Base-by-base conservation (phyloP, 1,284 basidiomycete species). In the Irpex sp. region DNA sequence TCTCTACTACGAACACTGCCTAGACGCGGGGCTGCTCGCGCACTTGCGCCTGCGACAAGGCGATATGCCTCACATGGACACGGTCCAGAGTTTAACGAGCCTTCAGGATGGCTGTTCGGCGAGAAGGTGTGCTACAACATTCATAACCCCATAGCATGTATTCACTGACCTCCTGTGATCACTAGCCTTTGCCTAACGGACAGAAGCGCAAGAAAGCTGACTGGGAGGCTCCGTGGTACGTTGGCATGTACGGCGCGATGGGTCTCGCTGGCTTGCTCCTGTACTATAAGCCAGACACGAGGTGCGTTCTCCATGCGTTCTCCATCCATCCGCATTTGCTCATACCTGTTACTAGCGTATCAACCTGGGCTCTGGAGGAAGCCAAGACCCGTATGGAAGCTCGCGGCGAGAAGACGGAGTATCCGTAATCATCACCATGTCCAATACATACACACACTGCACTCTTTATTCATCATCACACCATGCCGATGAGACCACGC, bases 221-320 rank as follows among this genome's bases (percentile, higher is more conserved):
- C 58, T 96, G 94, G 94, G 94, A 94, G 79, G 84, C 82, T 67
- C 80, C 91, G 58, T 96, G 92, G 89, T 93, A 93, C 73, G 74
- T 86, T 68, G 94, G 94, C 35, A 93, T 98, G 87, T 94, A 92
- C 71, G 96, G 95, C 52, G 82, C 88, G 12, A 90, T 98, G 84
- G 86, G 80, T 5, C 79, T 94, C 62, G 91, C 87, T 36, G 77
- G 81, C 7, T 83, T 96, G 53, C 77, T 93, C 69, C 77, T 94
- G 54, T 91, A 93, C 77, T 98, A 96, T 83, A 97, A 97, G 80
- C 96, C 96, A 5, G 94, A 98, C 73, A 96, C 92, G 18, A 95
- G 90, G 95, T 95, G 71, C 67, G 90, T 77, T 19, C 5, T 21
- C n/a, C 49, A 18, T 39, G 23, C 14, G n/a, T 36, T 0, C 45